Conservation (phyloP, 768 basidiomycete genomes). For the Mycena filopes region DNA sequence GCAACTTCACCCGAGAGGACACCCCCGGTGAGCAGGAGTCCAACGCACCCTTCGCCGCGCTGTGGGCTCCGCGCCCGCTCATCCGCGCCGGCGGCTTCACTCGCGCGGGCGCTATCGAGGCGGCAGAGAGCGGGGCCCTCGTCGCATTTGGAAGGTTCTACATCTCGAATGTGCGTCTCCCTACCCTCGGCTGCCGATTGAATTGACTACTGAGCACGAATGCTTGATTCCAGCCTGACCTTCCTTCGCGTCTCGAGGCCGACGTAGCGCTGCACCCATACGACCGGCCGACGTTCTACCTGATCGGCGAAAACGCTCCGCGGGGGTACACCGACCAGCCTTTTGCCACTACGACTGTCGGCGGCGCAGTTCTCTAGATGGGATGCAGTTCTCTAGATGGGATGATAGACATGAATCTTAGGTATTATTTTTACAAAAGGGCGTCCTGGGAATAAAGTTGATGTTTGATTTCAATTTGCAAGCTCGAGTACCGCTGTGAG, state of each 20-base stretch:
- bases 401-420: too few species aligned
- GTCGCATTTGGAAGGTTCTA: slow-evolving; percentile 28
- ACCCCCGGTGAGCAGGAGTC: slow-evolving; percentile 14
- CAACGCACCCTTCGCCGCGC: slow-evolving; percentile 35
- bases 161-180: slow-evolving; percentile 31
- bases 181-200: neutral
- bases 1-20: neutral
- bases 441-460: too few species aligned
- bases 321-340: slow-evolving; percentile 45
- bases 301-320: slow-evolving; percentile 36
- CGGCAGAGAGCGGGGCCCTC: slow-evolving; percentile 34
- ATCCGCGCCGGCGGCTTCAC: slow-evolving; percentile 45
- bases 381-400: too few species aligned
- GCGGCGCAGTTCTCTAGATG: too few species aligned
- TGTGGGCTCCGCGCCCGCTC: slow-evolving; percentile 38
- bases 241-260: slow-evolving; percentile 41
- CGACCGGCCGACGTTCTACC: slow-evolving; percentile 37
- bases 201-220: neutral
- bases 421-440: too few species aligned
- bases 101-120: slow-evolving; percentile 39
- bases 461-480: too few species aligned
- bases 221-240: slow-evolving; percentile 41
- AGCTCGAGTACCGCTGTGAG: too few species aligned
- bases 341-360: slow-evolving; percentile 34
- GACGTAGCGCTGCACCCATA: slow-evolving; percentile 33